These are phyloP conservation scores for Paxillus rubicundulus DNA, from an alignment of 768 basidiomycete species.

Conservation along the genomic window DNA sequence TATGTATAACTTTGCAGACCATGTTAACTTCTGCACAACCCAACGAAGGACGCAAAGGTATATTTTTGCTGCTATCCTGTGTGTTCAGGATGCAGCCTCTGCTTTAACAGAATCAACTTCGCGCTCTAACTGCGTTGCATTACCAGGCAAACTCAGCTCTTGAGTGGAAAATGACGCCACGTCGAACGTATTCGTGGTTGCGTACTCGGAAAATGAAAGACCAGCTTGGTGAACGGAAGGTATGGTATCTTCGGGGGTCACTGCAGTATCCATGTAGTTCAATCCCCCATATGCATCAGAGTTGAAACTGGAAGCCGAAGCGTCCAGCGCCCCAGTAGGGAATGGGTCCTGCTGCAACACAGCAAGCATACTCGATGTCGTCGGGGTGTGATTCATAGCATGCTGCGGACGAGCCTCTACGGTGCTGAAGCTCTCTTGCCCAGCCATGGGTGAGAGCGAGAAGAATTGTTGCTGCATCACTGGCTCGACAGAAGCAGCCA, in stretches of 20 bases:
- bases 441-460: slow-evolving; percentile 84
- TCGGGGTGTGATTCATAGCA: slow-evolving; percentile 77
- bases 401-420: slow-evolving; percentile 62
- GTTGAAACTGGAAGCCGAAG: slow-evolving; percentile 58
- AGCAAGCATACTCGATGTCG: slow-evolving; percentile 88
- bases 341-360: slow-evolving; percentile 79
- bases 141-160: slow-evolving; percentile 59
- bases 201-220: slow-evolving; percentile 71
- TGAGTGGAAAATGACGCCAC: slow-evolving; percentile 65
- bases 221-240: slow-evolving; percentile 58
- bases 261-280: slow-evolving; percentile 73
- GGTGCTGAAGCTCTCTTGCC: slow-evolving; percentile 72
- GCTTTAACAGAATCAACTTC: slow-evolving; percentile 67
- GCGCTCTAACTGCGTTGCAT: slow-evolving; percentile 57
- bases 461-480: slow-evolving; percentile 91
- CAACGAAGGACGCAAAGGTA: slow-evolving; percentile 22
- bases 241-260: slow-evolving; percentile 62
- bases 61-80: slow-evolving; percentile 12
- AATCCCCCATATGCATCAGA: slow-evolving; percentile 68
- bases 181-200: slow-evolving; percentile 63
- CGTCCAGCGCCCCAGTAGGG: slow-evolving; percentile 63
- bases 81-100: slow-evolving; percentile 45
- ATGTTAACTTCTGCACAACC: slow-evolving; percentile 30
- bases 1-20: slow-evolving; percentile 30
- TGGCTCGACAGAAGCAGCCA: slow-evolving; percentile 88